These are phyloP conservation scores for Diddensiella transvaalensis DNA, from an alignment of 805 yeast species.

Conservation along the genomic window DNA sequence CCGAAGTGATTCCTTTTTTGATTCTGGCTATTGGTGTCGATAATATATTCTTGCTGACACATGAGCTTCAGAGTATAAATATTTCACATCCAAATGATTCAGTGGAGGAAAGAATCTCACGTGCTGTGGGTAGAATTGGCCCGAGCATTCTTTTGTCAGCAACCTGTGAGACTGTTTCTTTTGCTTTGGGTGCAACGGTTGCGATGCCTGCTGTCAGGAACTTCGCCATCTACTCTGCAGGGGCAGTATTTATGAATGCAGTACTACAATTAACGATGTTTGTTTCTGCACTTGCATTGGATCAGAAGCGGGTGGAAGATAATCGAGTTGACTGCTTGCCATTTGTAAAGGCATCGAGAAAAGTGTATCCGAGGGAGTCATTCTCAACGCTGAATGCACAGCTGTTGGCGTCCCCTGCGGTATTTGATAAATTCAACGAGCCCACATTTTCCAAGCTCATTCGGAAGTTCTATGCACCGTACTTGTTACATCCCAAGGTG, in stretches of 20 bases:
- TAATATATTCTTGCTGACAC: constrained; percentile 81
- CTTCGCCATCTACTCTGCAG: constrained; percentile 87
- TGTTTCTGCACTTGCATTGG: constrained; percentile 65
- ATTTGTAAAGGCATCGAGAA: constrained; percentile 38
- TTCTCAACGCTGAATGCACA: constrained; percentile 20
- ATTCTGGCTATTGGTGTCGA: constrained; percentile 96
- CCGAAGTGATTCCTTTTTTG: constrained; percentile 93
- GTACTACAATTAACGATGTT: constrained; percentile 78
- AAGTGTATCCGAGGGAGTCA: constrained; percentile 9
- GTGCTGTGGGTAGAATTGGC: constrained; percentile 70
- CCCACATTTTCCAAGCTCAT: constrained; percentile 42
- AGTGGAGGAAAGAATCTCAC: constrained; percentile 56
- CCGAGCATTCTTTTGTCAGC: constrained; percentile 84
- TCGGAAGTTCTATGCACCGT: constrained; percentile 53
- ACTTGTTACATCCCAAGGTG: constrained; percentile 47
- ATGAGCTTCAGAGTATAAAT: constrained; percentile 62
- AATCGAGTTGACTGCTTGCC: constrained; percentile 61
- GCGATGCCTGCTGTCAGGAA: constrained; percentile 95
- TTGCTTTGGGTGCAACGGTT: constrained; percentile 72
- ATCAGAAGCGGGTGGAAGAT: constrained; percentile 57
- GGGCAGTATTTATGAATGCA: constrained; percentile 76
- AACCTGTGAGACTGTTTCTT: constrained; percentile 72
- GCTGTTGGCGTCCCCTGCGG: constrained; percentile 18
- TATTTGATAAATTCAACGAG: constrained; percentile 26
- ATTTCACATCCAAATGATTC: constrained; percentile 44